Conservation (phyloP, 1,139 yeast species). For the Protomyces arabidopsidicola region DNA sequence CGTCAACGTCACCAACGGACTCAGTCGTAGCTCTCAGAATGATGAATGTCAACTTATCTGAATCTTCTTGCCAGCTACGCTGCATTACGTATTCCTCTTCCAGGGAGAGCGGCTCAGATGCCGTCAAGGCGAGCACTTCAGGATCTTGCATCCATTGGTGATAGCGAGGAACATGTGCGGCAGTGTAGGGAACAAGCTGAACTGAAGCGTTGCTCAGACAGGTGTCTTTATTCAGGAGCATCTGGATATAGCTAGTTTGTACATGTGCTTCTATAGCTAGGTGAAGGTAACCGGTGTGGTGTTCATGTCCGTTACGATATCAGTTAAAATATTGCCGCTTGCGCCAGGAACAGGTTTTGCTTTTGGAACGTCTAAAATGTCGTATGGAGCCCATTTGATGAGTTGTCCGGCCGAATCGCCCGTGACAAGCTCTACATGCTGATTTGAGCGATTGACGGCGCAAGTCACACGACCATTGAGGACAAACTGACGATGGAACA, state of each 20-base stretch:
- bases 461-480: slow-evolving; percentile 25
- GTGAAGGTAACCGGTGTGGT: slow-evolving; percentile 6
- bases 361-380: background rate
- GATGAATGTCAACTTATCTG: slow-evolving; percentile 27
- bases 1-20: background rate
- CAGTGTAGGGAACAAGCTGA: slow-evolving; percentile 18
- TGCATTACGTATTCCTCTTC: slow-evolving; percentile 29
- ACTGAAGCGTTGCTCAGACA: background rate
- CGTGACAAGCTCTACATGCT: slow-evolving; percentile 10
- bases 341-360: no score
- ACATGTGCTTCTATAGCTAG: background rate
- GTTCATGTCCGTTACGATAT: background rate
- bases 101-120: slow-evolving; percentile 26
- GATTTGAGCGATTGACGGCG: slow-evolving; percentile 10
- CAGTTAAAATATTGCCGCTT: background rate
- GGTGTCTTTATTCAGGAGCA: slow-evolving; percentile 10
- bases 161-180: slow-evolving; percentile 18
- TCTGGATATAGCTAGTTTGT: background rate
- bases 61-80: slow-evolving; percentile 21
- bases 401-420: slow-evolving; percentile 22
- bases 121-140: slow-evolving; percentile 17
- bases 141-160: slow-evolving; percentile 27
- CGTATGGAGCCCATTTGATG: slow-evolving; percentile 2
- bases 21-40: background rate
- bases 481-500: slow-evolving; percentile 46